Evolutionary conservation across 108 stramenopile species (phyloP).

Genomic region (Cyclotella baltica): DNA sequence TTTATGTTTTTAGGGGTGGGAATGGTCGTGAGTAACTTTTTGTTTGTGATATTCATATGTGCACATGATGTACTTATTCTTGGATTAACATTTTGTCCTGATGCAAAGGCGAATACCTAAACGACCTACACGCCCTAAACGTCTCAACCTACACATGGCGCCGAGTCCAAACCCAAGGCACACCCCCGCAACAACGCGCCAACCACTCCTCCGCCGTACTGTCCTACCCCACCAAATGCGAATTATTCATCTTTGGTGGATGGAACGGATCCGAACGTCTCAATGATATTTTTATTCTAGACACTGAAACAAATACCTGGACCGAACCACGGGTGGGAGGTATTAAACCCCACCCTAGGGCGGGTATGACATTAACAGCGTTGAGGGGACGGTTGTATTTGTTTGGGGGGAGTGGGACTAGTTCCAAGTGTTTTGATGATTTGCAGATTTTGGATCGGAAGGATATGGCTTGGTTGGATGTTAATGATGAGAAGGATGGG

Average conservation of each 20-base stretch:
- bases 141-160: constrained; percentile 82
- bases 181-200: constrained; percentile 83
- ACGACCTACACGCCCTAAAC: constrained; percentile 68
- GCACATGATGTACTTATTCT: too few species aligned
- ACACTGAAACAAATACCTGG: constrained; percentile 84
- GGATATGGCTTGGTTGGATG: constrained; percentile 91
- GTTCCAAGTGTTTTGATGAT: constrained; percentile 92
- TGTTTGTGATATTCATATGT: too few species aligned
- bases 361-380: constrained; percentile 93
- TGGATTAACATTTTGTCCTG: too few species aligned
- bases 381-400: constrained; percentile 85
- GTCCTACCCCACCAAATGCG: constrained; percentile 63
- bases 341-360: constrained; percentile 88
- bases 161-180: constrained; percentile 75
- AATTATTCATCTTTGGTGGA: constrained; percentile 95
- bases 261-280: constrained; percentile 90
- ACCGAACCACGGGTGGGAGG: constrained; percentile 73
- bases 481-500: constrained; percentile 58
- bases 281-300: constrained; percentile 93
- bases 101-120: too few species aligned
- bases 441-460: constrained; percentile 91
- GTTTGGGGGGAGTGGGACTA: constrained; percentile 91
- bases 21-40: constrained; percentile 82
- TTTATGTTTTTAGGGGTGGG: constrained; percentile 93
- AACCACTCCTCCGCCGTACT: constrained; percentile 91